Percentiles rank a stretch among this genome's conserved stretches.
phyloP scores from a whole-genome alignment of 495 filamentous ascomycete species.

The Lophium mytilinum region DNA sequence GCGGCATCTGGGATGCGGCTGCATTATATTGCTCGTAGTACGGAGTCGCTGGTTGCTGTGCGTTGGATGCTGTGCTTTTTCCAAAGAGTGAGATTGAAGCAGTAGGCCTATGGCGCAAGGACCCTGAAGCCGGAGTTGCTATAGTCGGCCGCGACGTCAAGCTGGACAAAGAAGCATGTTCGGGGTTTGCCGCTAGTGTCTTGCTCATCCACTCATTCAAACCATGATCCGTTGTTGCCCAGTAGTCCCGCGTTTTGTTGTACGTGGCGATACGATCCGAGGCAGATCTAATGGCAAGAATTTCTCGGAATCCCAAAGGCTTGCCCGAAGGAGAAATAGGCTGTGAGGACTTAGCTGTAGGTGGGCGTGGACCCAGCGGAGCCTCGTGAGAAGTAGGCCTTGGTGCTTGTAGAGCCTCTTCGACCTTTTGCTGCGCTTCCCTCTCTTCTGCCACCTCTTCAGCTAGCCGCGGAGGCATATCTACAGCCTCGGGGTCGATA shows the following conservation, averaged over 20 bases:
- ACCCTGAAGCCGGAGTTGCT: not conserved
- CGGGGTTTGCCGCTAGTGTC: constrained; percentile 43
- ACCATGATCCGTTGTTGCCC: constrained; percentile 63
- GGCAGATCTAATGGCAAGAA: constrained; percentile 52
- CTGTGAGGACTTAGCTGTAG: not conserved
- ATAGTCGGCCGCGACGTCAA: constrained; percentile 21
- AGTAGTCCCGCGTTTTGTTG: constrained; percentile 59
- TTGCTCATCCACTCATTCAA: constrained; percentile 62
- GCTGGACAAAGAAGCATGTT: constrained; percentile 36
- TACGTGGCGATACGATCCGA: constrained; percentile 61
- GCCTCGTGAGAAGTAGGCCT: not conserved
- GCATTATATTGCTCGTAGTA: constrained; percentile 16
- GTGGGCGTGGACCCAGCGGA: not conserved
- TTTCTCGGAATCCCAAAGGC: constrained; percentile 53
- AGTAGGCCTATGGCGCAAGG: constrained; percentile 17
- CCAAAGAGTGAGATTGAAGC: constrained; percentile 21
- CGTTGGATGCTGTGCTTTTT: constrained; percentile 2
- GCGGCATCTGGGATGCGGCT: constrained; percentile 6
- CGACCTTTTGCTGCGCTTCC: not conserved
- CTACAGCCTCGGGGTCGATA: constrained; percentile 21
- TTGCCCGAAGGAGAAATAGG: constrained; percentile 10
- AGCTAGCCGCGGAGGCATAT: constrained; percentile 19
- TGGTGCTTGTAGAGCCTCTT: not conserved
- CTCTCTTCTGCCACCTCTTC: constrained; percentile 1
- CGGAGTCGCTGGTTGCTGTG: not conserved